Conservation (phyloP, 192 early-diverging fungal genomes). For the Coemansia umbellata region DNA sequence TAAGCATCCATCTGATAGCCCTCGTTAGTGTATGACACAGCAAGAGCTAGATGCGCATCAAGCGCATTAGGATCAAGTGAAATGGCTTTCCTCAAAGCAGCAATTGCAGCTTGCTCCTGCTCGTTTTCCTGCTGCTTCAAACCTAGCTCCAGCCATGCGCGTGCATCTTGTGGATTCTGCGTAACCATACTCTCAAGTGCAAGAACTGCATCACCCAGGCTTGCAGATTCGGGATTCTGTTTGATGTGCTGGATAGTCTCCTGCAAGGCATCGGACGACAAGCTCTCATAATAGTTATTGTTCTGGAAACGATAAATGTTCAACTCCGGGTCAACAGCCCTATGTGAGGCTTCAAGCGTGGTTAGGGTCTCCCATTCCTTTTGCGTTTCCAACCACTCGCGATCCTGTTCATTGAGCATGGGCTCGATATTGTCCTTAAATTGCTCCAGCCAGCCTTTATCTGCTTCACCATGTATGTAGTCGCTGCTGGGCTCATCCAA, state of each 20-base stretch:
- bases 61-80: conserved; percentile 66
- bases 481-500: conserved; percentile 56
- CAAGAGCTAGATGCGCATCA: conserved; percentile 80
- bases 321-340: conserved; percentile 56
- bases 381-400: conserved; percentile 69
- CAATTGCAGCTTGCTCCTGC: conserved; percentile 86
- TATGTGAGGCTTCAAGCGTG: conserved; percentile 28
- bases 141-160: conserved; percentile 84
- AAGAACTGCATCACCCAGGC: conserved; percentile 83
- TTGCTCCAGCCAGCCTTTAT: conserved; percentile 61
- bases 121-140: conserved; percentile 96
- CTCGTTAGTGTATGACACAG: conserved; percentile 95
- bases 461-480: conserved; percentile 47
- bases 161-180: conserved; percentile 70
- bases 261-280: conserved; percentile 37
- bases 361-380: conserved; percentile 66
- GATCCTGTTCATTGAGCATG: conserved; percentile 57
- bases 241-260: conserved; percentile 54
- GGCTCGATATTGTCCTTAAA: conserved; percentile 69
- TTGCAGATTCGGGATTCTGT: conserved; percentile 49
- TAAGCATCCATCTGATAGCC: conserved; percentile 80
- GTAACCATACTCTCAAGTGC: conserved; percentile 88
- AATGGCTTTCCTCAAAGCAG: conserved; percentile 79
- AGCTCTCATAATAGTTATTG: conserved; percentile 28
- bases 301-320: conserved; percentile 68